Conservation (phyloP, 805 yeast species). For the Myxozyma mucilagina region DNA sequence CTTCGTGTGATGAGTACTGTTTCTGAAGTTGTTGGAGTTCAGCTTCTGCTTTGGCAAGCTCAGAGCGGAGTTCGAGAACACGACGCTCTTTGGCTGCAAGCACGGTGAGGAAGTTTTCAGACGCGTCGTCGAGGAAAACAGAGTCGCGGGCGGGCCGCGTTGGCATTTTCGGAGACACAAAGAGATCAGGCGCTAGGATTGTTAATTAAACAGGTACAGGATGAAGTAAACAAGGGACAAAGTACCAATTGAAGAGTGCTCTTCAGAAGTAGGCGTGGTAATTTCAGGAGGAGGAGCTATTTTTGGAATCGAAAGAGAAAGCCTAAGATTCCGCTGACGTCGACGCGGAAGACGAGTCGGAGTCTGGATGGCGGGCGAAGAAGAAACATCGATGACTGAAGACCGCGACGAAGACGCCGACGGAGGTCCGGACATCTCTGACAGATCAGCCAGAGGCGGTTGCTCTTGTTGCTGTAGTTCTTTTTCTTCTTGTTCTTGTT, state of each 20-base stretch:
- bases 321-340: constrained; percentile 20
- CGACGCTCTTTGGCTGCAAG: constrained; percentile 45
- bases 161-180: constrained; percentile 26
- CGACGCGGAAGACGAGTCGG: constrained; percentile 11
- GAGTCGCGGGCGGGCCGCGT: constrained; percentile 10
- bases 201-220: neutral
- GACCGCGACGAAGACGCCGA: neutral
- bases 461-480: no score
- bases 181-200: constrained; percentile 20
- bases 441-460: no score
- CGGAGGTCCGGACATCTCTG: neutral
- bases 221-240: neutral
- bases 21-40: constrained; percentile 36
- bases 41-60: constrained; percentile 42
- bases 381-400: neutral
- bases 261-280: constrained; percentile 21
- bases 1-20: constrained; percentile 27
- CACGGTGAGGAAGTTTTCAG: constrained; percentile 35
- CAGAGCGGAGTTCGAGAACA: constrained; percentile 42
- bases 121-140: constrained; percentile 7
- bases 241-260: constrained; percentile 20
- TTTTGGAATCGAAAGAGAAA: constrained; percentile 20
- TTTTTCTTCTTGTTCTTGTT: no score
- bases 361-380: constrained; percentile 3
- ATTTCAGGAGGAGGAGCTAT: constrained; percentile 17